Conservation (phyloP, 305 asterid genomes). For the Solanum hybrid region DNA sequence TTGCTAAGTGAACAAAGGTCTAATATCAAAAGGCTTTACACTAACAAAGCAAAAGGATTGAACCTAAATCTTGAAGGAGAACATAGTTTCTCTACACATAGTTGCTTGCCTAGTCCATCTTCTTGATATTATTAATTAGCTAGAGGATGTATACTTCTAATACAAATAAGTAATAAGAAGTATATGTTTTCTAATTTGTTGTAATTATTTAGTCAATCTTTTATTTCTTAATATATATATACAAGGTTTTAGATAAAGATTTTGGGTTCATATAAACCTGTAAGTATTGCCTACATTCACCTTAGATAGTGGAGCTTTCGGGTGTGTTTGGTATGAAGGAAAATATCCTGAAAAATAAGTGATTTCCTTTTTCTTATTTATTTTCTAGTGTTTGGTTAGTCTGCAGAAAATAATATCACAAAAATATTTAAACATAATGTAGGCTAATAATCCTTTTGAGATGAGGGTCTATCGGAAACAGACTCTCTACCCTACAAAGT, state of each 20-base stretch:
- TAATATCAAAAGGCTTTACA: constrained; percentile 64
- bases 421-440: not conserved
- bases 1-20: constrained; percentile 66
- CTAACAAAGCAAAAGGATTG: constrained; percentile 48
- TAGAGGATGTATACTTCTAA: not conserved
- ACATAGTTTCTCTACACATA: constrained; percentile 14
- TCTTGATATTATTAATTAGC: constrained; percentile 3
- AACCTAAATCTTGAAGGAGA: constrained; percentile 34
- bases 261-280: not conserved
- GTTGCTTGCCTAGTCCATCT: constrained; percentile 71
- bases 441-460: not conserved
- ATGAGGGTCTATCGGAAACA: not conserved
- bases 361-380: not conserved
- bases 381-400: not conserved
- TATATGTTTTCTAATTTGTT: not conserved
- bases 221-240: not conserved
- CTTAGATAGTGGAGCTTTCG: not conserved
- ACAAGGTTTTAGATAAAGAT: not conserved
- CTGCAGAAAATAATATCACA: not conserved
- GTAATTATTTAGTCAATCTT: not conserved
- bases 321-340: not conserved
- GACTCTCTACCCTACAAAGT: not conserved
- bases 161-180: not conserved
- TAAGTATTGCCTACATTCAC: not conserved
- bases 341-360: not conserved